Conservation (phyloP, 257 asterid species). For the Nicotiana tabacum region DNA sequence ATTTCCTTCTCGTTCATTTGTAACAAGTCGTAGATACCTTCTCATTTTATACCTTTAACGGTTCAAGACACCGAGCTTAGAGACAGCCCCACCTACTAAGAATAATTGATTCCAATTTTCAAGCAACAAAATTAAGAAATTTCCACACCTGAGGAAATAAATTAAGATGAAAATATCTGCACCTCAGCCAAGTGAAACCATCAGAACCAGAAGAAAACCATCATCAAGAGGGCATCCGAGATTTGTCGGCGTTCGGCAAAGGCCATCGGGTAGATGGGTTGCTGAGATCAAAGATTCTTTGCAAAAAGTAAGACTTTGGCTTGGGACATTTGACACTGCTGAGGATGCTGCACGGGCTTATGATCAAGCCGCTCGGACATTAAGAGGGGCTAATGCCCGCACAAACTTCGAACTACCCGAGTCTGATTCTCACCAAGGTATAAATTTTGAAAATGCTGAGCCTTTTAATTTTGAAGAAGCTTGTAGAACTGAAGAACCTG, state of each 20-base stretch:
- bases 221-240: constrained; percentile 71
- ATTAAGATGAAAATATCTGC: not conserved
- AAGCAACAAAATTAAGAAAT: not conserved
- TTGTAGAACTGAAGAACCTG: constrained; percentile 61
- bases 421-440: not conserved
- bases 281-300: constrained; percentile 84
- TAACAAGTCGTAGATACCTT: constrained; percentile 16
- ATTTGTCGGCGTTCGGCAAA: constrained; percentile 69
- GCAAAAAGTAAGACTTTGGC: constrained; percentile 75
- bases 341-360: constrained; percentile 85
- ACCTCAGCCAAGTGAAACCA: constrained; percentile 18
- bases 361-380: constrained; percentile 69
- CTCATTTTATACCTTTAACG: not conserved
- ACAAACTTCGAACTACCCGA: constrained; percentile 65
- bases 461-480: constrained; percentile 71
- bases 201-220: constrained; percentile 36
- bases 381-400: constrained; percentile 62
- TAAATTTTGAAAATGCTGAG: constrained; percentile 22
- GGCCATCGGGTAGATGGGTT: constrained; percentile 91
- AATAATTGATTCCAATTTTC: constrained; percentile 9
- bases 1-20: constrained; percentile 21
- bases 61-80: constrained; percentile 6
- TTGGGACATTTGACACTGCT: constrained; percentile 78
- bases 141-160: not conserved
- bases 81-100: not conserved